Percentiles rank a stretch among this genome's conserved stretches.
Conservation (phyloP, 75 land plant species). For the Ceratopteris richardii region DNA sequence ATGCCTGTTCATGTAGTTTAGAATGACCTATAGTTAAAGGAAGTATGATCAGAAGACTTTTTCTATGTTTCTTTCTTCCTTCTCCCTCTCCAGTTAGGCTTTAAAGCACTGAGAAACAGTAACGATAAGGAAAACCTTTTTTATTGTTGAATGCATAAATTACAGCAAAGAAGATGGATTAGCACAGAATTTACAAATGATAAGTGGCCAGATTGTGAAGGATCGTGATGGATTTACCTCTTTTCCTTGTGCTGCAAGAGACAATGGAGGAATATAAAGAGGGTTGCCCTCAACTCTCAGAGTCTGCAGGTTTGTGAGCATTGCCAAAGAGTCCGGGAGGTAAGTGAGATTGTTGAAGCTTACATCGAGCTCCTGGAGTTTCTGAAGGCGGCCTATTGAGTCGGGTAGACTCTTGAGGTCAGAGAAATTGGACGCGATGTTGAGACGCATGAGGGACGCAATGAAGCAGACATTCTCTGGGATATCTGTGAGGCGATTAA, state of each 20-base stretch:
- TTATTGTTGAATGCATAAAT: no score
- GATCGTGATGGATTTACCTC: constrained; percentile 10
- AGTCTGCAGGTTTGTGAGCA: constrained; percentile 16
- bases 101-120: no score
- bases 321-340: constrained; percentile 20
- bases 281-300: constrained; percentile 17
- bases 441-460: constrained; percentile 17
- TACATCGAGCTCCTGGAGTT: constrained; percentile 18
- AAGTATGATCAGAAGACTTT: no score
- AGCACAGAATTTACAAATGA: no score
- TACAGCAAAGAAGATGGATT: no score
- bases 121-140: no score
- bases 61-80: no score
- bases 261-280: constrained; percentile 14
- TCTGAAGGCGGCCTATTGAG: constrained; percentile 15
- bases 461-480: constrained; percentile 19
- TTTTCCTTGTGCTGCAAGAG: constrained; percentile 12
- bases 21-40: no score
- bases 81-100: no score
- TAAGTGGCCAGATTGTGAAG: no score
- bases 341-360: constrained; percentile 11
- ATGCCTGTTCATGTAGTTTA: no score
- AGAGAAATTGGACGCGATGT: constrained; percentile 19
- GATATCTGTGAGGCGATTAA: constrained; percentile 14
- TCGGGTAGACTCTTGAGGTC: constrained; percentile 14